These are phyloP conservation scores for Acer saccharum DNA, from an alignment of 345 rosid genomes.

Conservation along the genomic window DNA sequence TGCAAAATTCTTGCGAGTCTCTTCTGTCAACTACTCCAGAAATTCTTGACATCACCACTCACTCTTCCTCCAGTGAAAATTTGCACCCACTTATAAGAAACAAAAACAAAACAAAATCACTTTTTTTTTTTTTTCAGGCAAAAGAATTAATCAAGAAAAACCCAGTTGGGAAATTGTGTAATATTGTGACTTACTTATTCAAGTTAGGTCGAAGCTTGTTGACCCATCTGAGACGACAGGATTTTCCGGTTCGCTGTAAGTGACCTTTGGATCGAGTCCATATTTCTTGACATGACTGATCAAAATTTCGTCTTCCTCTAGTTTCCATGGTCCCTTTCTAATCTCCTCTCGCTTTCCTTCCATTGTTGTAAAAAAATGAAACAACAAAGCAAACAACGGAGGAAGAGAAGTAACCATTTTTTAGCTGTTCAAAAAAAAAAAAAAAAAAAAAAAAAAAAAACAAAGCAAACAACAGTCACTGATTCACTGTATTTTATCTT, in stretches of 20 bases:
- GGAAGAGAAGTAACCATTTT: no score
- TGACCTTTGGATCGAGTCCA: constrained; percentile 98
- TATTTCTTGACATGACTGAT: constrained; percentile 66
- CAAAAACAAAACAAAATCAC: background rate
- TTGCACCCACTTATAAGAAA: constrained; percentile 66
- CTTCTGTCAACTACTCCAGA: constrained; percentile 95
- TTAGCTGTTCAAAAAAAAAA: no score
- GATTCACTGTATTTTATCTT: background rate
- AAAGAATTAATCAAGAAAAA: no score
- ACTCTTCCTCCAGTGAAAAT: constrained; percentile 86
- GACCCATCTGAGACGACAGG: constrained; percentile 98
- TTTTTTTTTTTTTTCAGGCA: no score
- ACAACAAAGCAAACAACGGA: no score
- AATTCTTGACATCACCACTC: constrained; percentile 92
- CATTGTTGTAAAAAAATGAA: no score
- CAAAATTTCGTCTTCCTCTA: constrained; percentile 84
- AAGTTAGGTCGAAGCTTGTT: constrained; percentile 93
- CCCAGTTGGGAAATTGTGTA: no score
- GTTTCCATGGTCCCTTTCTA: constrained; percentile 93
- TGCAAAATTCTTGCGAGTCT: constrained; percentile 65
- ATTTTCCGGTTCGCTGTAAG: constrained; percentile 81
- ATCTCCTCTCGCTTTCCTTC: constrained; percentile 21
- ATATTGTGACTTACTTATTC: constrained; percentile 50
- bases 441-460: no score
- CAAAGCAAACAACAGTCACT: no score